phyloP scores from a whole-genome alignment of 2,329 filamentous ascomycete species.

The Aspergillus piperis region DNA sequence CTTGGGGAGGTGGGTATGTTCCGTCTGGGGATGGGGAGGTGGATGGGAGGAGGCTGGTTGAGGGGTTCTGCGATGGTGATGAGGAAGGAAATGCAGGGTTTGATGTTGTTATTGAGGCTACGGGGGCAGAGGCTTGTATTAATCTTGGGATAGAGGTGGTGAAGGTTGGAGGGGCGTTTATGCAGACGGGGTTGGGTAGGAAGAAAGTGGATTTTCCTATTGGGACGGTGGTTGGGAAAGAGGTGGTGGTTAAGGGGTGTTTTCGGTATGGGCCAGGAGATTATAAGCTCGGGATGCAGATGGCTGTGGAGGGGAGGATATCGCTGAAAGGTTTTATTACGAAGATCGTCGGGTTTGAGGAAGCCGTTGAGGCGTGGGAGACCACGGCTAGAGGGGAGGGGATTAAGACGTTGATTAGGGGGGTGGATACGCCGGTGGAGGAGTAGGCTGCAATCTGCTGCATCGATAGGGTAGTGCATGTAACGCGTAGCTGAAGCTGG shows the following conservation, averaged over 20 bases:
- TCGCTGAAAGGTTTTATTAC: constrained; percentile 31
- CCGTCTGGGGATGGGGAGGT: not conserved
- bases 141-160: constrained; percentile 47
- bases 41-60: not conserved
- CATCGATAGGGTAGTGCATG: no score
- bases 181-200: constrained; percentile 41
- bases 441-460: no score
- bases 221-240: constrained; percentile 37
- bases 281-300: constrained; percentile 41
- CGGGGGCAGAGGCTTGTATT: constrained; percentile 47
- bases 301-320: constrained; percentile 34
- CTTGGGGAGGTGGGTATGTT: not conserved
- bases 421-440: not conserved
- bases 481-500: not conserved
- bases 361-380: constrained; percentile 34
- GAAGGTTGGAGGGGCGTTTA: constrained; percentile 31
- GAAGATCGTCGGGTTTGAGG: constrained; percentile 31
- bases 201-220: constrained; percentile 42
- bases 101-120: constrained; percentile 46
- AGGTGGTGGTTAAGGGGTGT: constrained; percentile 36
- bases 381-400: constrained; percentile 20
- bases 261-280: constrained; percentile 38
- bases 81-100: constrained; percentile 29
- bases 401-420: constrained; percentile 18
- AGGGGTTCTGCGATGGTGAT: not conserved